A percentile compares a stretch with the other conserved stretches of the same genome.
Evolutionary conservation across 345 rosid genomes (phyloP).

Genomic region (Cardamine occulta): DNA sequence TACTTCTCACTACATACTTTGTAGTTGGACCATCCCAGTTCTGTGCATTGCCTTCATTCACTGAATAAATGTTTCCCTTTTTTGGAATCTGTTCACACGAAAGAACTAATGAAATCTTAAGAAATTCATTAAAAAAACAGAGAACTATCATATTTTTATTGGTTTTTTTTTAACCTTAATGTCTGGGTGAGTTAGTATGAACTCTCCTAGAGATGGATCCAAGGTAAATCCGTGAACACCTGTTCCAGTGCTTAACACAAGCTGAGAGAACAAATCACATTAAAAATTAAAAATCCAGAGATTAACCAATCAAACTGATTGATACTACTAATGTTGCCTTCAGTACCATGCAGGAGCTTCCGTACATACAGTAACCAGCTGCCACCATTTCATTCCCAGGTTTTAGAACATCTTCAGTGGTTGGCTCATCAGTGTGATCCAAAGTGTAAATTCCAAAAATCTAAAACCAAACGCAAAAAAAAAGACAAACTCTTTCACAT

Average conservation of each 20-base stretch:
- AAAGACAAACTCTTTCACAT: constrained; percentile 20
- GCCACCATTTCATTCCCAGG: constrained; percentile 93
- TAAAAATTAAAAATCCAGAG: neutral
- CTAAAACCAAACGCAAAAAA: constrained; percentile 50
- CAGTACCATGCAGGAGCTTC: constrained; percentile 98
- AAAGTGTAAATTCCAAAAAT: constrained; percentile 90
- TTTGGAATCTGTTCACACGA: constrained; percentile 70
- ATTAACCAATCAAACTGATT: neutral
- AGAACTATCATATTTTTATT: neutral
- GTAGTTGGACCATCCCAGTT: constrained; percentile 97
- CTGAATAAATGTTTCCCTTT: constrained; percentile 94
- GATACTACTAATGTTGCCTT: neutral
- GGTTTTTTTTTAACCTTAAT: constrained; percentile 65
- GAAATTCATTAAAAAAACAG: neutral
- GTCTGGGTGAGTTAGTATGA: constrained; percentile 93
- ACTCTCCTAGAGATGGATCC: constrained; percentile 99
- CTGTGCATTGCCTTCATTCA: constrained; percentile 97
- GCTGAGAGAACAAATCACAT: constrained; percentile 51
- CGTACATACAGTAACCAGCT: constrained; percentile 99
- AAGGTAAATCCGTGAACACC: constrained; percentile 98
- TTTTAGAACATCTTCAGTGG: constrained; percentile 81
- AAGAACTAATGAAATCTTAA: constrained; percentile 7
- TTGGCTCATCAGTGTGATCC: constrained; percentile 69
- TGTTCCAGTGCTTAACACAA: constrained; percentile 84
- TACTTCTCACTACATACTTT: constrained; percentile 51